A percentile compares a stretch with the other conserved stretches of the same genome.
phyloP scores from a whole-genome alignment of 805 yeast species.

The Brettanomyces naardenensis region DNA sequence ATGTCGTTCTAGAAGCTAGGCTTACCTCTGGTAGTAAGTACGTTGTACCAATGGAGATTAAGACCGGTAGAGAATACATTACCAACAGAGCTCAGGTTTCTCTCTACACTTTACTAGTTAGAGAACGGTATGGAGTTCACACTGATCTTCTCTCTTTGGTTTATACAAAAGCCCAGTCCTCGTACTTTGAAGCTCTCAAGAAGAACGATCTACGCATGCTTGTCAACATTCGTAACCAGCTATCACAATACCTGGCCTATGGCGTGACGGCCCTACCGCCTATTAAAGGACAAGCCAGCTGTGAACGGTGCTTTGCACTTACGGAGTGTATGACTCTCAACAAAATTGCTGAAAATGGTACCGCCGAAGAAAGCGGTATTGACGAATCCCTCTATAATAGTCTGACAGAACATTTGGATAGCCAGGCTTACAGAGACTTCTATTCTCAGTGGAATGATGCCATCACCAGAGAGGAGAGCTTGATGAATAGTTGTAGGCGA shows the following conservation, averaged over 20 bases:
- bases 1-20: slow-evolving; percentile 68
- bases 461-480: slow-evolving; percentile 66
- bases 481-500: slow-evolving; percentile 40
- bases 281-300: slow-evolving; percentile 39
- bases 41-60: slow-evolving; percentile 80
- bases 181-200: slow-evolving; percentile 32
- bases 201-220: slow-evolving; percentile 56
- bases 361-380: slow-evolving; percentile 45
- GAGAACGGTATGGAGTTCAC: slow-evolving; percentile 71
- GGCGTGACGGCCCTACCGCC: slow-evolving; percentile 47
- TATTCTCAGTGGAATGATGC: slow-evolving; percentile 68
- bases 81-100: slow-evolving; percentile 83
- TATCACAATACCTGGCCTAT: slow-evolving; percentile 52
- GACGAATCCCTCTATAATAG: slow-evolving; percentile 36
- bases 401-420: slow-evolving; percentile 42
- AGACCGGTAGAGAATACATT: slow-evolving; percentile 66
- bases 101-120: slow-evolving; percentile 67
- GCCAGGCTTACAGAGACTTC: slow-evolving; percentile 41
- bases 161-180: slow-evolving; percentile 58
- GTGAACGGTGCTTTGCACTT: slow-evolving; percentile 54
- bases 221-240: slow-evolving; percentile 61
- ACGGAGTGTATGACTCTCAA: slow-evolving; percentile 59
- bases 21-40: slow-evolving; percentile 34
- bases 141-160: slow-evolving; percentile 59
- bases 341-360: slow-evolving; percentile 52